Evolutionary conservation across 169 alveolate genomes (phyloP), one percentile per base, ranked within the genome.

Genomic region (Plasmodium inui): DNA sequence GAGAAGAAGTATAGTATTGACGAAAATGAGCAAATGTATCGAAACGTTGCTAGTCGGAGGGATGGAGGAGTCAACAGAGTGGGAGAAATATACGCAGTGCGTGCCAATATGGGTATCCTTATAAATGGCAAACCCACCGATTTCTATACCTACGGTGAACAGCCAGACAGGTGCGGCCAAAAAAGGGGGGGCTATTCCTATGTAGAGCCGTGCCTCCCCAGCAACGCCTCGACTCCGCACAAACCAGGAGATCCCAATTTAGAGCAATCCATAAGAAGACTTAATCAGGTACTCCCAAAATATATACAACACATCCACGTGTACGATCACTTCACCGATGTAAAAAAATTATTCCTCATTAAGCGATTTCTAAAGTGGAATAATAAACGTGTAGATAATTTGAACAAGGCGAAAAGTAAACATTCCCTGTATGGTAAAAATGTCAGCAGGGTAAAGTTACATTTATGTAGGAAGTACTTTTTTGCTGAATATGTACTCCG

Each of bases 251-350:
- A 71, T 70, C n/a, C 55, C 17, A 46, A 67, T 73, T 46, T 84
- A 41, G 85, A 84, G 34, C 26, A 73, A 17, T 46, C 70, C 19
- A 46, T 84, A 73, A 74, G 50, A 28, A 44, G 46, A 12, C 61
- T 84, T 26, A 84, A 84, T 53, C 74, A 17, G 14, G 14, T 72
- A 19, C 44, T 84, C 57, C 93, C 93, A 5, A 22, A 44, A 53
- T 84, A 84, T 67, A 73, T 84, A 50, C 93, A 84, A 32, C 84
- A 34, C 53, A 84, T 84, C 61, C 50, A 84, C 37, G 78, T 84
- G 57, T 73, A 84, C 28, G 39, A 50, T 9, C 6, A 73, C 34
- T 84, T 14, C 41, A 5, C 4, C n/a, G 61, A 84, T 73, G 30
- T 84, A 53, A 72, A 32, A 72, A 84, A 72, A 6, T 84, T 84